Evolutionary conservation across 169 alveolate species (phyloP).

Genomic region (Fabrea salina): DNA sequence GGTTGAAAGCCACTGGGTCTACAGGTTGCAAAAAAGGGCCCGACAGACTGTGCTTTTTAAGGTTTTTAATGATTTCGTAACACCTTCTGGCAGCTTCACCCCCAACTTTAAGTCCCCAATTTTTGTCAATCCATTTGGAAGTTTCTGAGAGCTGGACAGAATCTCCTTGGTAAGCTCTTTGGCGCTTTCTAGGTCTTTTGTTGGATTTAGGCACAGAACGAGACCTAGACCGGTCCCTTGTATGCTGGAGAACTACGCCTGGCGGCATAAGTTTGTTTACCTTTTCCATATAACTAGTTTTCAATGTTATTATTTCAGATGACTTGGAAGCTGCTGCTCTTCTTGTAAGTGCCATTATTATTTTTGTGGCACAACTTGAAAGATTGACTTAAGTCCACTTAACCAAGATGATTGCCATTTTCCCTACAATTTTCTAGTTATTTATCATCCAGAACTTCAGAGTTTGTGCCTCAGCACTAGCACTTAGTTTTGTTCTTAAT

Average conservation of each 20-base stretch:
- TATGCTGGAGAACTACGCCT: not conserved
- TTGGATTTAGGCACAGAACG: not conserved
- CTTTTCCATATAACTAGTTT: not conserved
- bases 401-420: too few relatives aligned
- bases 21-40: slow-evolving; percentile 35
- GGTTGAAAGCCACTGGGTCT: slow-evolving; percentile 28
- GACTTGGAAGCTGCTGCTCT: not conserved
- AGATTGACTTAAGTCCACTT: too few relatives aligned
- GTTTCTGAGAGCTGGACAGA: not conserved
- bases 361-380: too few relatives aligned
- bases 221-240: not conserved
- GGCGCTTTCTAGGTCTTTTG: not conserved
- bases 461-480: too few relatives aligned
- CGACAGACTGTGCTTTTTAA: not conserved
- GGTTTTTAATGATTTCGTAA: slow-evolving; percentile 1
- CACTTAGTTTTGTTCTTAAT: too few relatives aligned
- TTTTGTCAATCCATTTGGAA: slow-evolving; percentile 13
- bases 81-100: slow-evolving; percentile 23
- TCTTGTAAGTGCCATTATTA: not conserved
- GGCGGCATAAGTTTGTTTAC: not conserved
- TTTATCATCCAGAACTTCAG: too few relatives aligned
- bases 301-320: not conserved
- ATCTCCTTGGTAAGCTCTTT: not conserved
- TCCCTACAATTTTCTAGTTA: too few relatives aligned
- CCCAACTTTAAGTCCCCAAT: slow-evolving; percentile 18